These are phyloP conservation scores for Tricholomella constricta DNA, from an alignment of 768 basidiomycete genomes.

Conservation along the genomic window DNA sequence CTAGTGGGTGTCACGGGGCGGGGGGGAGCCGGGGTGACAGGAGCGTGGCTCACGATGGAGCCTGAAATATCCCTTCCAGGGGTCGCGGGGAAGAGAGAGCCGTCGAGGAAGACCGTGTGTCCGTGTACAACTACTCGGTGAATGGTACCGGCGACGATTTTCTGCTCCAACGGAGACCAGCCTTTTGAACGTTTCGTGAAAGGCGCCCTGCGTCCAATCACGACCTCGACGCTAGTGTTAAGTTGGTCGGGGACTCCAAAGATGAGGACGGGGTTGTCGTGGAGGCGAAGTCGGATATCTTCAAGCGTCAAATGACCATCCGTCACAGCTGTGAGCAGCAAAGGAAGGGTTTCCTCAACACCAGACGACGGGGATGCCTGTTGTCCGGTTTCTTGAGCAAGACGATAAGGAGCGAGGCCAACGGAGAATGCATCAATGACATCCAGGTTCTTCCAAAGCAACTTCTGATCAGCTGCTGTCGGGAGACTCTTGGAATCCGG, in stretches of 20 bases:
- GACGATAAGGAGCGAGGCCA: constrained; percentile 78
- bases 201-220: constrained; percentile 71
- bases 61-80: constrained; percentile 76
- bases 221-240: constrained; percentile 90
- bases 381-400: constrained; percentile 65
- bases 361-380: constrained; percentile 72
- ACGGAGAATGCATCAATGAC: constrained; percentile 90
- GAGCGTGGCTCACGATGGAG: constrained; percentile 48
- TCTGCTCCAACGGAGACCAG: constrained; percentile 86
- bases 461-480: constrained; percentile 71
- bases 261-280: constrained; percentile 92
- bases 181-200: constrained; percentile 50
- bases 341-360: constrained; percentile 82
- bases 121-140: constrained; percentile 92
- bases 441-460: constrained; percentile 84
- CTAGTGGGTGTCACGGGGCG: constrained; percentile 30
- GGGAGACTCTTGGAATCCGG: constrained; percentile 68
- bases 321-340: constrained; percentile 84
- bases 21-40: constrained; percentile 8
- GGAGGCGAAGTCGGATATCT: constrained; percentile 78
- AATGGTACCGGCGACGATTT: constrained; percentile 66
- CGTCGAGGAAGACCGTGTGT: constrained; percentile 89
- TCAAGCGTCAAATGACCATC: constrained; percentile 79
- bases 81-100: constrained; percentile 59
- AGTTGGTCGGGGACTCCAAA: constrained; percentile 87